Percentiles rank a stretch among this genome's conserved stretches.
phyloP scores from a whole-genome alignment of 129 eudicot genomes.

The Chrysanthemum seticuspe region DNA sequence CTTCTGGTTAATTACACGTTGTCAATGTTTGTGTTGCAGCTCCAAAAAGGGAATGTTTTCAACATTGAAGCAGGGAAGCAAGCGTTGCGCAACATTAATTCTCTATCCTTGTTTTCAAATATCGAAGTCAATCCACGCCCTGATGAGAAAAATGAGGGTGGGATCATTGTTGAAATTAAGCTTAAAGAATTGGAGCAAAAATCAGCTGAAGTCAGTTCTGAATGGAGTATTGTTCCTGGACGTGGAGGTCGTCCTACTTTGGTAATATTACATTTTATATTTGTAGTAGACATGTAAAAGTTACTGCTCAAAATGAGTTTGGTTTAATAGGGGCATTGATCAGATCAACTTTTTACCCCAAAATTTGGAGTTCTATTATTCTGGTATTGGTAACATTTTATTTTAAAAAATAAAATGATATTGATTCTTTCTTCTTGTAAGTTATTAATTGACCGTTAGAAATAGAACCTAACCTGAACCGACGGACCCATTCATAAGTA shows the following conservation, averaged over 20 bases:
- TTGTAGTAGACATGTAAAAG: no score
- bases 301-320: no score
- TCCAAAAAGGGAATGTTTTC: slow-evolving; percentile 72
- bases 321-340: no score
- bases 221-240: slow-evolving; percentile 97
- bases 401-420: no score
- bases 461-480: no score
- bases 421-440: no score
- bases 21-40: slow-evolving; percentile 49
- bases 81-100: slow-evolving; percentile 87
- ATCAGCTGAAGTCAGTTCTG: slow-evolving; percentile 94
- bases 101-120: slow-evolving; percentile 83
- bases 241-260: slow-evolving; percentile 93
- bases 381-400: no score
- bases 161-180: slow-evolving; percentile 85
- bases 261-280: slow-evolving; percentile 36
- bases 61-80: slow-evolving; percentile 95
- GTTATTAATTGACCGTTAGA: no score
- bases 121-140: slow-evolving; percentile 95
- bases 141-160: slow-evolving; percentile 96
- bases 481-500: no score
- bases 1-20: neutral
- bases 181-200: slow-evolving; percentile 88
- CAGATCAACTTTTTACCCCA: no score
- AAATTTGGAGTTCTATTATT: no score